Percentiles rank a stretch among this genome's conserved stretches.
These are phyloP conservation scores for Talaromyces sp. DNA, from an alignment of 2,329 filamentous ascomycete genomes.

Conservation along the genomic window DNA sequence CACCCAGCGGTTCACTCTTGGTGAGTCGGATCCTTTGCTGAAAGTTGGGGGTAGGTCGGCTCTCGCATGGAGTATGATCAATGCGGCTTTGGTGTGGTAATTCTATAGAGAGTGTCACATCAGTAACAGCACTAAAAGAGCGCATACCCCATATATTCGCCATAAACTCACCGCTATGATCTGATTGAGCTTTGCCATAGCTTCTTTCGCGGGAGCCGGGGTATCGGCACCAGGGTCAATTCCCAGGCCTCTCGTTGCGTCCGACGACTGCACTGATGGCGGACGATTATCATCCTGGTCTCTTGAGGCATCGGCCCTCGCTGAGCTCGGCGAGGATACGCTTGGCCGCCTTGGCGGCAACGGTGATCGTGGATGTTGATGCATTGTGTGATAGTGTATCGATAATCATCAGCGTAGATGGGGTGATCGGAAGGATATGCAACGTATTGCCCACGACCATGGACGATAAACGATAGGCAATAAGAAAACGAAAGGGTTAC, in stretches of 20 bases:
- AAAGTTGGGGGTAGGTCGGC: conserved; percentile 64
- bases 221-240: conserved; percentile 51
- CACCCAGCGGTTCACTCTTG: conserved; percentile 85
- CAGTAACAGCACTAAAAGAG: conserved; percentile 22
- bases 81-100: conserved; percentile 83
- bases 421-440: not conserved
- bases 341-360: conserved; percentile 70
- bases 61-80: conserved; percentile 78
- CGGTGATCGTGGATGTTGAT: conserved; percentile 81
- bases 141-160: not conserved
- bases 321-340: conserved; percentile 69
- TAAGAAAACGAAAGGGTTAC: conserved; percentile 24
- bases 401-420: conserved; percentile 10
- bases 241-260: conserved; percentile 51
- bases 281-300: conserved; percentile 60
- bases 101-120: conserved; percentile 59
- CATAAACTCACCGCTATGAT: conserved; percentile 73
- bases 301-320: conserved; percentile 71
- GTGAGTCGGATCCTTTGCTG: conserved; percentile 56
- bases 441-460: not conserved
- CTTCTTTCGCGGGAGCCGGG: conserved; percentile 60
- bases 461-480: conserved; percentile 2
- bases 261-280: conserved; percentile 52
- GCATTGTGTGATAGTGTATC: conserved; percentile 60
- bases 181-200: conserved; percentile 79